Conservation (phyloP, 805 yeast genomes). For the Saccharomycodes ludwigii region DNA sequence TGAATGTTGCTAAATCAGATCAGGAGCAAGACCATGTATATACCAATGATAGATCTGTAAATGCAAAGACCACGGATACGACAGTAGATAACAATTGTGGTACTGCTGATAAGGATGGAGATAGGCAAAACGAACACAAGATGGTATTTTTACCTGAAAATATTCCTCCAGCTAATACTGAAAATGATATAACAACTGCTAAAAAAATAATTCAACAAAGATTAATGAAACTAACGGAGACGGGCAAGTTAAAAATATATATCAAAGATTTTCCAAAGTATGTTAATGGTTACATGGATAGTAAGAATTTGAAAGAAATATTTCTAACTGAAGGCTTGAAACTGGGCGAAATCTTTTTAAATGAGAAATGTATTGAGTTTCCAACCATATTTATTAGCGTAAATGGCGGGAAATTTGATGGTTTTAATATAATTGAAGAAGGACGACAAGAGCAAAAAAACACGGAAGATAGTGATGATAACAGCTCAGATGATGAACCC, state of each 20-base stretch:
- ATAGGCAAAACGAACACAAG: too few species aligned
- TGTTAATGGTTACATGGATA: slow-evolving; percentile 18
- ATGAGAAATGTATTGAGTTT: slow-evolving; percentile 57
- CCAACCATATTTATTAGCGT: slow-evolving; percentile 51
- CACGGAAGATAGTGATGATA: slow-evolving; percentile 4
- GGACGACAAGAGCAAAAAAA: not conserved
- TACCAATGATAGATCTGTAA: too few species aligned
- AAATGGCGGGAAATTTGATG: slow-evolving; percentile 14
- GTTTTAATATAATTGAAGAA: slow-evolving; percentile 14
- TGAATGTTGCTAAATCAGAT: too few species aligned
- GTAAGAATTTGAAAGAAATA: slow-evolving; percentile 29
- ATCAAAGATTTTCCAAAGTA: slow-evolving; percentile 23
- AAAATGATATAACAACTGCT: too few species aligned
- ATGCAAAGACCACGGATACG: too few species aligned
- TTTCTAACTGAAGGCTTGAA: slow-evolving; percentile 18
- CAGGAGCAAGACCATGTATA: too few species aligned
- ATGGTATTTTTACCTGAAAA: too few species aligned
- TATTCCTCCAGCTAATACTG: slow-evolving; percentile 11
- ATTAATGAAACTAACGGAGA: slow-evolving; percentile 6
- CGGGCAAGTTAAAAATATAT: slow-evolving; percentile 12
- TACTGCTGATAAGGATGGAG: too few species aligned
- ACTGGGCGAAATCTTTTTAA: slow-evolving; percentile 38
- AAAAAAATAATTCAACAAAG: slow-evolving; percentile 4
- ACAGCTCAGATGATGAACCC: not conserved
- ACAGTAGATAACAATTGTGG: too few species aligned